Percentiles rank a stretch among this genome's conserved stretches.
Conservation (phyloP, 768 basidiomycete genomes). For the Leccinum uliginosum region DNA sequence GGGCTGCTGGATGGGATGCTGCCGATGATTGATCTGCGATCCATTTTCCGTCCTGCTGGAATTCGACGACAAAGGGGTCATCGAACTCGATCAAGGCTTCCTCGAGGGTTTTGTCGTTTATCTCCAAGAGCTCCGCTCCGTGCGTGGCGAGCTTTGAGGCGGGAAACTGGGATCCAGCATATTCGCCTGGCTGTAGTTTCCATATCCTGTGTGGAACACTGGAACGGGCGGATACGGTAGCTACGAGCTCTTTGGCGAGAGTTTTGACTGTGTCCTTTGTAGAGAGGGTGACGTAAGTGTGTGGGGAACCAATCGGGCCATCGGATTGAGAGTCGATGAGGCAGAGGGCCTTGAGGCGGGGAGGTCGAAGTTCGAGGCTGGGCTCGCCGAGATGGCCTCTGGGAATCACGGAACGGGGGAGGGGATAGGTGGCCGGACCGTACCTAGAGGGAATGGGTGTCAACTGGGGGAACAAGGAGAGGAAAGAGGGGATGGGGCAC, state of each 20-base stretch:
- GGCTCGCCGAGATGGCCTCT: conserved; percentile 49
- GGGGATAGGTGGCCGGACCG: conserved; percentile 49
- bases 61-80: conserved; percentile 77
- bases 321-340: conserved; percentile 31
- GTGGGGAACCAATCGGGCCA: conserved; percentile 27
- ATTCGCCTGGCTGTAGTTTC: conserved; percentile 45
- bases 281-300: conserved; percentile 44
- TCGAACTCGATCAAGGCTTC: conserved; percentile 55
- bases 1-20: conserved; percentile 4
- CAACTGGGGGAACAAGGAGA: background rate
- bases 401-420: conserved; percentile 65
- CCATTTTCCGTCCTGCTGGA: conserved; percentile 58
- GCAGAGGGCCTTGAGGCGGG: conserved; percentile 53
- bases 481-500: conserved; percentile 29
- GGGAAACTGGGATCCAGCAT: conserved; percentile 28
- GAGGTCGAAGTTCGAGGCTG: conserved; percentile 70
- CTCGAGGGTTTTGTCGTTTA: conserved; percentile 47
- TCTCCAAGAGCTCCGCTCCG: conserved; percentile 39
- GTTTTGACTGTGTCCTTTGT: conserved; percentile 44
- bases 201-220: conserved; percentile 55
- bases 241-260: conserved; percentile 40
- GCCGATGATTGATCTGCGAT: conserved; percentile 36
- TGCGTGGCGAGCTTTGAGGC: conserved; percentile 21
- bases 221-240: conserved; percentile 31
- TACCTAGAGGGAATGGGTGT: conserved; percentile 52